Conservation (phyloP, 495 filamentous ascomycete species). For the Glarea lozoyensis region DNA sequence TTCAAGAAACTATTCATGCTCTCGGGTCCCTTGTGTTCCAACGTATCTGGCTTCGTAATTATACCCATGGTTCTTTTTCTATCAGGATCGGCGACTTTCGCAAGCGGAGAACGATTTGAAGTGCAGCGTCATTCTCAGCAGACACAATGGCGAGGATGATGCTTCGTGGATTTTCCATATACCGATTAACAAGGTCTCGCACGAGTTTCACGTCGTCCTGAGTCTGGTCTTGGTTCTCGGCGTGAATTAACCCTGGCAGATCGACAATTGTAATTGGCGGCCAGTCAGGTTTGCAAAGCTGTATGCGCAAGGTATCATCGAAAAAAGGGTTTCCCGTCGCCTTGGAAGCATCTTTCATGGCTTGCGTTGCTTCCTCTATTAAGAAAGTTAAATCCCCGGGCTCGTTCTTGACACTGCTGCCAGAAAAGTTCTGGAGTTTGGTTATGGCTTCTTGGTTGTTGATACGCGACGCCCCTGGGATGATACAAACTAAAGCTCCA, state of each 20-base stretch:
- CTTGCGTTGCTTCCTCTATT: conserved; percentile 31
- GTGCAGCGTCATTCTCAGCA: conserved; percentile 49
- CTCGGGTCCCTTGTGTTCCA: conserved; percentile 27
- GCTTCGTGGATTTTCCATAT: conserved; percentile 50
- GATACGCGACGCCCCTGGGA: no score
- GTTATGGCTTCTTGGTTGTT: conserved; percentile 1
- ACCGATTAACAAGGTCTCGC: conserved; percentile 40
- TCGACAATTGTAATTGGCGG: conserved; percentile 64
- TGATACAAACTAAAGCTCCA: conserved; percentile 10
- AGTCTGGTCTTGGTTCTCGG: conserved; percentile 29
- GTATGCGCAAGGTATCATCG: conserved; percentile 59
- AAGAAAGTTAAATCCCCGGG: conserved; percentile 5
- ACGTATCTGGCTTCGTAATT: conserved; percentile 42
- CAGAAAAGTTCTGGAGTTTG: conserved; percentile 5
- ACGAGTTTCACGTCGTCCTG: conserved; percentile 44
- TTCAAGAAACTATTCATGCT: conserved; percentile 28
- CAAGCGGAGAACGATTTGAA: conserved; percentile 48
- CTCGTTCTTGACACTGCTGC: conserved; percentile 6
- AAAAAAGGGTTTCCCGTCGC: conserved; percentile 38
- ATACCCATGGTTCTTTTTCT: conserved; percentile 71
- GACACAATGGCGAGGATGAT: conserved; percentile 61
- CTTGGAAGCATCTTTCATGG: conserved; percentile 46
- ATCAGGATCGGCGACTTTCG: conserved; percentile 52
- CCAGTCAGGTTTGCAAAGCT: conserved; percentile 52
- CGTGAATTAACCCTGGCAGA: conserved; percentile 55